A percentile compares a stretch with the other conserved stretches of the same genome.
These are phyloP conservation scores for Aspergillus japonicus DNA, from an alignment of 2,329 filamentous ascomycete species.

Conservation along the genomic window DNA sequence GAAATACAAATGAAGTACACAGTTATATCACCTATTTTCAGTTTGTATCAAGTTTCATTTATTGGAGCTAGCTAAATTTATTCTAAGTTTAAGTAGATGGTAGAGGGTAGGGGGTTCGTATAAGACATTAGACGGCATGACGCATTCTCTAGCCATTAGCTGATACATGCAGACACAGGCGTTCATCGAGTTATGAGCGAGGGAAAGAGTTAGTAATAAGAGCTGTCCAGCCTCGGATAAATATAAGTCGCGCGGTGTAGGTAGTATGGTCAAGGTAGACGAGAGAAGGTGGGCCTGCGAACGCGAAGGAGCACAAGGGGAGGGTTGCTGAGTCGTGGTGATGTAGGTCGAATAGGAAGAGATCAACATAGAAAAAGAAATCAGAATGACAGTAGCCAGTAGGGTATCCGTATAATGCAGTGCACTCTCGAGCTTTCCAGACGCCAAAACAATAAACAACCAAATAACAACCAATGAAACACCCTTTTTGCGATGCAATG, in stretches of 20 bases:
- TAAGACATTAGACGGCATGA: constrained; percentile 17
- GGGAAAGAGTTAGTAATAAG: not conserved
- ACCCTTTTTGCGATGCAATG: not conserved
- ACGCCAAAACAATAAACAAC: not conserved
- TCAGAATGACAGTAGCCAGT: constrained; percentile 6
- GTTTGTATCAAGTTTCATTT: not conserved
- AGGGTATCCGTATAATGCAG: constrained; percentile 7
- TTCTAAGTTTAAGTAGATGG: constrained; percentile 5
- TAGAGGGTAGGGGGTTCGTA: constrained; percentile 13
- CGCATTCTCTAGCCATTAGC: constrained; percentile 17
- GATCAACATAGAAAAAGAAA: not conserved
- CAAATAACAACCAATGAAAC: not conserved
- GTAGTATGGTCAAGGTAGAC: not conserved
- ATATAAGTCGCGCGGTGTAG: not conserved
- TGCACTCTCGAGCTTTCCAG: not conserved
- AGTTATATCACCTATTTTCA: not conserved
- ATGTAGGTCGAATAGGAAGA: not conserved
- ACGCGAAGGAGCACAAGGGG: not conserved
- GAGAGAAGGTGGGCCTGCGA: not conserved
- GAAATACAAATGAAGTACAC: not conserved
- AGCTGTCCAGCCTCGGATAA: not conserved
- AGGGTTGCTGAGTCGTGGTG: not conserved
- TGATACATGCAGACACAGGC: constrained; percentile 10
- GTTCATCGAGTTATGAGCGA: not conserved
- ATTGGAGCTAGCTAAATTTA: not conserved